Conservation (phyloP, 768 basidiomycete species). For the Cantharellus anzutake region DNA sequence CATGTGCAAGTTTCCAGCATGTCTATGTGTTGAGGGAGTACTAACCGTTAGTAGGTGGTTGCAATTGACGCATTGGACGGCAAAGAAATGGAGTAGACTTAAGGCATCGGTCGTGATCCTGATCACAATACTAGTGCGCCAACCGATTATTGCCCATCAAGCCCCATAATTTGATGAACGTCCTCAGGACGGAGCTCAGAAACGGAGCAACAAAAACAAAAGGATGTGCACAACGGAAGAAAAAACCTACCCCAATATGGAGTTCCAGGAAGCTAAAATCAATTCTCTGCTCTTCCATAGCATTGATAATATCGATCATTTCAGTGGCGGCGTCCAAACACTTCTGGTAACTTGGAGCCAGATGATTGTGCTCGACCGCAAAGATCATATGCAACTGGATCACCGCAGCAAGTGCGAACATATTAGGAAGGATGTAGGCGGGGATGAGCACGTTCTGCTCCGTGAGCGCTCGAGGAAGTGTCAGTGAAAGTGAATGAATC, state of each 20-base stretch:
- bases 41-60: background rate
- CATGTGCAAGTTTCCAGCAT: background rate
- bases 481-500: background rate
- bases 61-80: background rate
- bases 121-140: too few relatives aligned
- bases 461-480: background rate
- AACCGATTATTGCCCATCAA: too few relatives aligned
- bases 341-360: background rate
- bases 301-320: background rate
- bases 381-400: background rate
- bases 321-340: background rate
- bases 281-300: background rate
- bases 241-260: background rate
- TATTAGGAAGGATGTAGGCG: background rate
- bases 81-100: background rate
- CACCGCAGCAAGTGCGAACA: background rate
- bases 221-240: too few relatives aligned
- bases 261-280: background rate
- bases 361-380: background rate
- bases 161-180: too few relatives aligned
- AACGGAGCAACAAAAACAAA: too few relatives aligned
- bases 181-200: too few relatives aligned
- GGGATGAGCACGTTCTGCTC: background rate
- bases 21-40: background rate
- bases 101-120: too few relatives aligned